Evolutionary conservation across 148 eudicot species (phyloP).

Genomic region (Chenopodium berlandieri): DNA sequence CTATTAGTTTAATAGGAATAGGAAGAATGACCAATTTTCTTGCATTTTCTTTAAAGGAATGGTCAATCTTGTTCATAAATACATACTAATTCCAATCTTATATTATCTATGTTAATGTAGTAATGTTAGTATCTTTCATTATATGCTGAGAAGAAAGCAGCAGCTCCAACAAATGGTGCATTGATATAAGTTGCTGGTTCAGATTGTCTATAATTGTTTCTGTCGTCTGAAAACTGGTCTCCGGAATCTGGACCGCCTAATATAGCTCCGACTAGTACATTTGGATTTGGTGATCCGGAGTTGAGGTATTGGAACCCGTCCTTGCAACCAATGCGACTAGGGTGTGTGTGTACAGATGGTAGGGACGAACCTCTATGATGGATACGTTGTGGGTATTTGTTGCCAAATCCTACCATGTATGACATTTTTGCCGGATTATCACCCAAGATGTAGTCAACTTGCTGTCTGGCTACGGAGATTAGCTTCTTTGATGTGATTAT

Average conservation of each 20-base stretch:
- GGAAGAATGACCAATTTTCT: neutral
- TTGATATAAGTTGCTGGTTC: constrained; percentile 90
- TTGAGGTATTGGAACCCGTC: constrained; percentile 66
- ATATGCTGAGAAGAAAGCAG: constrained; percentile 65
- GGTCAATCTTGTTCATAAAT: constrained; percentile 9
- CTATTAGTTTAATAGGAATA: neutral
- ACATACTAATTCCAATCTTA: neutral
- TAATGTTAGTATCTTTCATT: constrained; percentile 16
- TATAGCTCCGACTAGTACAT: constrained; percentile 68
- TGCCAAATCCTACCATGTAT: constrained; percentile 86
- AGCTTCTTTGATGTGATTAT: constrained; percentile 50
- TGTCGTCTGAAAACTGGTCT: constrained; percentile 60
- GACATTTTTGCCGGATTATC: constrained; percentile 70
- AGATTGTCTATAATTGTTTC: constrained; percentile 66
- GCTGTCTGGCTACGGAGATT: constrained; percentile 52
- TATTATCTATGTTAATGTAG: neutral
- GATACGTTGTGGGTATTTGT: constrained; percentile 55
- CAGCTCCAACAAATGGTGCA: constrained; percentile 80
- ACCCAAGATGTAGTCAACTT: constrained; percentile 77
- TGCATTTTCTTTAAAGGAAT: neutral
- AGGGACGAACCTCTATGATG: constrained; percentile 85
- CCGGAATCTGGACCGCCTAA: constrained; percentile 72
- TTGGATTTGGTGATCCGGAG: constrained; percentile 67
- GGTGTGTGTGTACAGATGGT: constrained; percentile 55
- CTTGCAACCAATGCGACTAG: constrained; percentile 50